Conservation (phyloP, 1,284 basidiomycete species). For the Tausonia pullulans region DNA sequence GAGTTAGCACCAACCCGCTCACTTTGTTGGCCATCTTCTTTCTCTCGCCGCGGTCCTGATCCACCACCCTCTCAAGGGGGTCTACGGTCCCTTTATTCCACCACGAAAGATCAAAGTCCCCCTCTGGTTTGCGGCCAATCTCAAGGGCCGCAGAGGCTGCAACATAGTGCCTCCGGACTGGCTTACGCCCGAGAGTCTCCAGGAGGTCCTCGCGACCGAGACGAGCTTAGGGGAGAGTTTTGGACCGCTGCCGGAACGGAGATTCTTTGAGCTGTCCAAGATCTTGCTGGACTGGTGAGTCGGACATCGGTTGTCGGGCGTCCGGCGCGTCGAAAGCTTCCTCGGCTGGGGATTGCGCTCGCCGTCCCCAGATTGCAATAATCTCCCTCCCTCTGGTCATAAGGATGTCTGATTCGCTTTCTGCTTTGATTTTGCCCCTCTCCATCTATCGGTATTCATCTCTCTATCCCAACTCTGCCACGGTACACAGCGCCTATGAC, state of each 20-base stretch:
- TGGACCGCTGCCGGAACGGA: conserved; percentile 47
- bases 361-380: too few species aligned
- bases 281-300: conserved; percentile 55
- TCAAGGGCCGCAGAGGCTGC: conserved; percentile 90
- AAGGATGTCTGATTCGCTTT: too few species aligned
- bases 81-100: conserved; percentile 85
- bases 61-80: conserved; percentile 45
- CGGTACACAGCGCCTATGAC: conserved; percentile 60
- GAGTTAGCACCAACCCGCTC: conserved; percentile 21
- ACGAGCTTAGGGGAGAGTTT: conserved; percentile 61
- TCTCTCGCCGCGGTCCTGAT: neutral
- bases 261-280: conserved; percentile 80
- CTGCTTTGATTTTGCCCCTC: neutral
- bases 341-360: too few species aligned
- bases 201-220: conserved; percentile 57
- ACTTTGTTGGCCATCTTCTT: neutral
- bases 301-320: too few species aligned
- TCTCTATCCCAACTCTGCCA: too few species aligned
- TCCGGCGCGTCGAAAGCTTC: too few species aligned
- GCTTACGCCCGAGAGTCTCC: conserved; percentile 66
- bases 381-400: too few species aligned
- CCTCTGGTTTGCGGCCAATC: conserved; percentile 85
- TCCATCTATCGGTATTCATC: too few species aligned
- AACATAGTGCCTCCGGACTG: conserved; percentile 80
- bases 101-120: conserved; percentile 73